Base-by-base conservation (phyloP, 441 rosid species). In the Populus hybrid region DNA sequence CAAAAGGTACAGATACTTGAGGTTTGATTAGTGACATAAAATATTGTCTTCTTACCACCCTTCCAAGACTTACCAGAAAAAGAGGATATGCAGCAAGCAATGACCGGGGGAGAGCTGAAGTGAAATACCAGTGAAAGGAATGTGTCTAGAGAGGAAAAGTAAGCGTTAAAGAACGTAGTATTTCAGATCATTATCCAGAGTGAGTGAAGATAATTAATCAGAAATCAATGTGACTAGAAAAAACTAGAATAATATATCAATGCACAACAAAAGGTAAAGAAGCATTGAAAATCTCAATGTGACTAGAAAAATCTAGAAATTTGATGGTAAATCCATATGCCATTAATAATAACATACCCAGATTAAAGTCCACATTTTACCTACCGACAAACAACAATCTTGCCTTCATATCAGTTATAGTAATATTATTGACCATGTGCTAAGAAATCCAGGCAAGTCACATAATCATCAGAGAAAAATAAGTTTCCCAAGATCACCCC, bases 91-190 rank as follows among this genome's bases (percentile, higher is more conserved):
- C 99, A 68, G 86, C 90, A 73, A 94, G 96, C 84, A 94, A 85
- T 5, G 86, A 83, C 40, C 98, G 98, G 70, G 98, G 96, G 67
- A 97, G 97, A 77, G 99, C 98, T 40, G 98, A 97, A 86, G 95
- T 93, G 86, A 96, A 94, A 88, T 97, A 97, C 98, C 99, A 97
- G 84, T 93, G 95, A 69, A 93, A 78, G 72, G 97, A 84, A 79
- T 89, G 94, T 70, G 97, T 97, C 99, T 96, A 74, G 72, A 77
- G 69, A 84, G 72, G 72, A 73, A 80, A 71, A 75, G 78, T 71
- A 78, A 61, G 14, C 32, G 80, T 89, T 83, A 89, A 90, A 84
- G 89, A 85, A 82, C 34, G 83, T 57, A 78, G 34, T 69, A 69
- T 30, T 34, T 50, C 30, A 59, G 59, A 76, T 57, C 16, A 4